Evolutionary conservation across 306 rosid genomes (phyloP), one percentile per base, ranked within the genome.

Genomic region (Bauhinia variegata): DNA sequence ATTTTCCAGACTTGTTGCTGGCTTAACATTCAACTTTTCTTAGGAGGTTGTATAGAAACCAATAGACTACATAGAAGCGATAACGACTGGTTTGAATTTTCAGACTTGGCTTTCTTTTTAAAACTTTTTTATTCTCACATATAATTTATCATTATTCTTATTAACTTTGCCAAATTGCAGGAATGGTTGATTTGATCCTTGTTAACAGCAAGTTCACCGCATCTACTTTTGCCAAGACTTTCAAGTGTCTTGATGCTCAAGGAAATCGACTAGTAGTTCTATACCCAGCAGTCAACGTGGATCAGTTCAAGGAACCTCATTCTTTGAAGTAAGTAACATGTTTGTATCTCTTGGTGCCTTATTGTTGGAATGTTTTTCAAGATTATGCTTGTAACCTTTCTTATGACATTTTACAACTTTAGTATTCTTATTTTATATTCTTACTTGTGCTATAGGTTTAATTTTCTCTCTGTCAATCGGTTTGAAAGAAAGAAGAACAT

Each of bases 181-280:
- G 96, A 57, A 87, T 87, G 96, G 91, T 91, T 57, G 93, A 87
- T 84, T 68, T 81, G 73, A 80, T 92, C 78, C 91, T 89, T 72
- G 98, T 92, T 67, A 89, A 92, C 73, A 87, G 98, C 91, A 89
- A 82, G 55, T 87, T 84, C 79, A 92, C 98, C 28, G 93, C 89
- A 52, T 83, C 92, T 67, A 89, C 95, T 39, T 92, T 92, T 78
- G 91, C 96, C 11, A 82, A 73, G 57, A 87, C 98, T 52, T 92
- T 92, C 69, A 92, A 74, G 73, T 75, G 60, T 83, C 89, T 92
- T 72, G 37, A 83, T 68, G 74, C 91, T 11, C 77, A 56, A 70
- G 89, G 91, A 67, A 74, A 86, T 76, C 84, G 13, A 65, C 95
- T 96, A n/a, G 91, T 91, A 74, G 88, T 87, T 73, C 88, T 92